Conservation (phyloP, 2,329 filamentous ascomycete species). For the Aspergillus eucalypticola region DNA sequence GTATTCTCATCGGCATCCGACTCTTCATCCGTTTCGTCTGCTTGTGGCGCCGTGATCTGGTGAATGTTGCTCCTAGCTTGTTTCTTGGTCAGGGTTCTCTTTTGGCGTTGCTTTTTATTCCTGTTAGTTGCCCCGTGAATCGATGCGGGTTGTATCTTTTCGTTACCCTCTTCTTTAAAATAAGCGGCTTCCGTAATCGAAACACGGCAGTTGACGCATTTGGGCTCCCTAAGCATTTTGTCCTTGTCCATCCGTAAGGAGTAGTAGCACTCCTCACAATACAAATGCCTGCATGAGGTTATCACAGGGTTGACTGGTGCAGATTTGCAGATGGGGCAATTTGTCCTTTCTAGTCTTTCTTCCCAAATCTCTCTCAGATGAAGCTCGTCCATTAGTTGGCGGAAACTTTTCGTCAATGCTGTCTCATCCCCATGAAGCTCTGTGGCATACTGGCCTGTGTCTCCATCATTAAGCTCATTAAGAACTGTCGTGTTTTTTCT, state of each 20-base stretch:
- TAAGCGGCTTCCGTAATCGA: constrained; percentile 18
- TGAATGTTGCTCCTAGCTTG: background rate
- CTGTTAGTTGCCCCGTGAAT: background rate
- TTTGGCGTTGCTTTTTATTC: background rate
- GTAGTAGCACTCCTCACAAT: constrained; percentile 53
- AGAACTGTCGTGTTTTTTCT: constrained; percentile 5
- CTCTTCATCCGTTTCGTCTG: background rate
- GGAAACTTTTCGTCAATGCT: constrained; percentile 39
- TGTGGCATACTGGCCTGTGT: background rate
- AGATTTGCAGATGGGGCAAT: constrained; percentile 48
- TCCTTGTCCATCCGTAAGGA: background rate
- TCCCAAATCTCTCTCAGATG: constrained; percentile 33
- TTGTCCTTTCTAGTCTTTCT: constrained; percentile 34
- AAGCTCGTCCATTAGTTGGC: constrained; percentile 42
- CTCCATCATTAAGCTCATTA: background rate
- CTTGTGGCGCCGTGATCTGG: background rate
- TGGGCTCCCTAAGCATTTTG: constrained; percentile 30
- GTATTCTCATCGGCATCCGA: constrained; percentile 14
- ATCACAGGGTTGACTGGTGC: constrained; percentile 44
- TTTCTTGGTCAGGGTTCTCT: background rate
- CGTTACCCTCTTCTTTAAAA: constrained; percentile 8
- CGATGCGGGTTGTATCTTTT: background rate
- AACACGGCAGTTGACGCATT: constrained; percentile 17
- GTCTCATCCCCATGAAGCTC: constrained; percentile 10
- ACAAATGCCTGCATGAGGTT: constrained; percentile 58